These are phyloP conservation scores for Penicillium salamii DNA, from an alignment of 495 filamentous ascomycete species.

Conservation along the genomic window DNA sequence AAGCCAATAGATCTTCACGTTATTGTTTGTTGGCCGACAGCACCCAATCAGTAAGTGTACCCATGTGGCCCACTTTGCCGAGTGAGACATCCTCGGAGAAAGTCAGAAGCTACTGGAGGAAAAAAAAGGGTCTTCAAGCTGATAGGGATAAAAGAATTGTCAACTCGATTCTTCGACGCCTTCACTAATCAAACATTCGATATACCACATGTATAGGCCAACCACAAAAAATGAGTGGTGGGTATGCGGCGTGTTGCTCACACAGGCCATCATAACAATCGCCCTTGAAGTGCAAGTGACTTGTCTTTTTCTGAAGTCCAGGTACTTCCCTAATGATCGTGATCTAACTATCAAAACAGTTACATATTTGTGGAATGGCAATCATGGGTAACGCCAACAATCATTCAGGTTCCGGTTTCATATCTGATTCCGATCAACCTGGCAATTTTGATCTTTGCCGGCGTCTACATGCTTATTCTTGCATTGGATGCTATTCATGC, in stretches of 20 bases:
- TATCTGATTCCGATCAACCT: constrained; percentile 18
- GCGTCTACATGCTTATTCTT: constrained; percentile 15
- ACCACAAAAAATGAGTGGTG: constrained; percentile 13
- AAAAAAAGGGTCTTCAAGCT: too few relatives aligned
- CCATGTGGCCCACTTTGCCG: too few relatives aligned
- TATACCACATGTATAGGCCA: background rate
- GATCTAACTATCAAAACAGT: constrained; percentile 5
- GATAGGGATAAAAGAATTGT: background rate
- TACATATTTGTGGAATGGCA: constrained; percentile 20
- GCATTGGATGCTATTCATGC: constrained; percentile 17
- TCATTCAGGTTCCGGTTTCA: constrained; percentile 14
- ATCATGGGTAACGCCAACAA: constrained; percentile 15
- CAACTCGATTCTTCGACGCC: background rate
- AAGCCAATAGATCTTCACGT: too few relatives aligned
- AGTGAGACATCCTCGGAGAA: too few relatives aligned
- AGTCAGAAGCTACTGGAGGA: too few relatives aligned
- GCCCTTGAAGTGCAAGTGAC: constrained; percentile 9
- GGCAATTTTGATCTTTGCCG: constrained; percentile 18
- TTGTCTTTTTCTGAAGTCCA: background rate
- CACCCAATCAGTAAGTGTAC: too few relatives aligned
- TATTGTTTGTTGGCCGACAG: too few relatives aligned
- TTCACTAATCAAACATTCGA: background rate
- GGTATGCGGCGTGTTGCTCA: constrained; percentile 10
- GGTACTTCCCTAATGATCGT: background rate
- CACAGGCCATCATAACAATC: constrained; percentile 11